Conservation (phyloP, 2,329 filamentous ascomycete genomes). For the Phoma sp. region DNA sequence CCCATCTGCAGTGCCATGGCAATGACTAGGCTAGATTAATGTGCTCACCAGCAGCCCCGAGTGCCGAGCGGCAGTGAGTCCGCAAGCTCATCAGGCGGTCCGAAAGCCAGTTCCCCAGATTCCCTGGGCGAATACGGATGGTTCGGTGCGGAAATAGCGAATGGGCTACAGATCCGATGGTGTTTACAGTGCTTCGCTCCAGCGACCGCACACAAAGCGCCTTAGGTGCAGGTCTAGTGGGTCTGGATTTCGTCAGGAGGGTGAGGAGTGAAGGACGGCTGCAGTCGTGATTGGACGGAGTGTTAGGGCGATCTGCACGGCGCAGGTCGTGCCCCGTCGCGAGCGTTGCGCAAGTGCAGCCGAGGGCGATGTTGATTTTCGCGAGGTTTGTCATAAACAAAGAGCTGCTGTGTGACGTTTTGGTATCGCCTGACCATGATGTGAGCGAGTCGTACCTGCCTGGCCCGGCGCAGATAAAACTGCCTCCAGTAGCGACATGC, state of each 20-base stretch:
- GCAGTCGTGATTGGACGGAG: slow-evolving; percentile 8
- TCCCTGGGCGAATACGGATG: slow-evolving; percentile 6
- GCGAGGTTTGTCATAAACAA: slow-evolving; percentile 12
- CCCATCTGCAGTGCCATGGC: neutral
- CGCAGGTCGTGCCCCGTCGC: slow-evolving; percentile 6
- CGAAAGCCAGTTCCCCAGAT: slow-evolving; percentile 19
- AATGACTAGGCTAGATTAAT: neutral
- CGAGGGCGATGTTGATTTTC: slow-evolving; percentile 2
- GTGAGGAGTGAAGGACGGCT: slow-evolving; percentile 1
- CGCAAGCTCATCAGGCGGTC: slow-evolving; percentile 9
- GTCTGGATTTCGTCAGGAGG: slow-evolving; percentile 8
- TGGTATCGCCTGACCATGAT: slow-evolving; percentile 14
- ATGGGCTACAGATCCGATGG: slow-evolving; percentile 1
- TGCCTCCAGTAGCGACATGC: slow-evolving; percentile 12
- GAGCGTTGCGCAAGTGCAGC: slow-evolving; percentile 11
- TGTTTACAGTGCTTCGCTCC: slow-evolving; percentile 5
- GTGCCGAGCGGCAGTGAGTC: slow-evolving; percentile 1
- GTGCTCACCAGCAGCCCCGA: neutral
- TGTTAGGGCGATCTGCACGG: slow-evolving; percentile 10
- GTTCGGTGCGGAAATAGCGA: slow-evolving; percentile 10
- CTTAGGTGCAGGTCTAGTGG: slow-evolving; percentile 6
- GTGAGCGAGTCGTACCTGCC: slow-evolving; percentile 4
- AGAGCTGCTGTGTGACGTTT: slow-evolving; percentile 14
- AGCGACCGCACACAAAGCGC: slow-evolving; percentile 7
- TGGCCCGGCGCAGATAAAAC: neutral